Percentiles rank a stretch among this genome's conserved stretches.
Evolutionary conservation across 73 alveolate species (phyloP).

Genomic region (Paramecium tetraurelia): DNA sequence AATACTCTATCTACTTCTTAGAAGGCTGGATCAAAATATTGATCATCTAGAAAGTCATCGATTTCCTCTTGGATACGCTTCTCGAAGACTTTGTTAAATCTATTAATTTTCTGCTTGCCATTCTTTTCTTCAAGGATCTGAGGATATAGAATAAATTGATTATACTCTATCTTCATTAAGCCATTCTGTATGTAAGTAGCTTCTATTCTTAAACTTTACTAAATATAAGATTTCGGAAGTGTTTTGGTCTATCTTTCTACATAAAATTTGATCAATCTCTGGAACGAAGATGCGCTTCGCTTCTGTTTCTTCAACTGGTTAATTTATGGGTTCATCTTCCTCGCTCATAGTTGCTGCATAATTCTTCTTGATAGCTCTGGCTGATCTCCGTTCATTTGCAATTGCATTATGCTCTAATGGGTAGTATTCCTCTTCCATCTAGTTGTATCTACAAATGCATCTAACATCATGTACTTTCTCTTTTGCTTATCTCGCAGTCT

Average conservation of each 20-base stretch:
- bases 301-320: constrained; percentile 33
- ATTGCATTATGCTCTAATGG: neutral
- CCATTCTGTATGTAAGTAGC: constrained; percentile 62
- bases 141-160: neutral
- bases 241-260: constrained; percentile 41
- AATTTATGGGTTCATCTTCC: constrained; percentile 3
- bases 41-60: constrained; percentile 26
- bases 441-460: neutral
- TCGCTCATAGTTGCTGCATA: constrained; percentile 17
- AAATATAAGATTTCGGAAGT: neutral
- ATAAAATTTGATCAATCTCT: constrained; percentile 54
- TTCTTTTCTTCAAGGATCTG: constrained; percentile 30
- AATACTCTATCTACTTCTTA: constrained; percentile 56
- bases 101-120: constrained; percentile 60
- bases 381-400: neutral
- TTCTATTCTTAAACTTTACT: constrained; percentile 26
- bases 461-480: neutral
- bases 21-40: constrained; percentile 60
- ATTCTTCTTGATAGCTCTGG: constrained; percentile 4
- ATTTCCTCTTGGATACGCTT: constrained; percentile 44
- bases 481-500: neutral
- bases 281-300: constrained; percentile 44
- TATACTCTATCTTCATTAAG: constrained; percentile 43
- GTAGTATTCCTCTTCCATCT: neutral
- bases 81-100: constrained; percentile 57